Evolutionary conservation across 108 stramenopile genomes (phyloP), one percentile per base, ranked within the genome.

Genomic region (Nitzschia sp.): DNA sequence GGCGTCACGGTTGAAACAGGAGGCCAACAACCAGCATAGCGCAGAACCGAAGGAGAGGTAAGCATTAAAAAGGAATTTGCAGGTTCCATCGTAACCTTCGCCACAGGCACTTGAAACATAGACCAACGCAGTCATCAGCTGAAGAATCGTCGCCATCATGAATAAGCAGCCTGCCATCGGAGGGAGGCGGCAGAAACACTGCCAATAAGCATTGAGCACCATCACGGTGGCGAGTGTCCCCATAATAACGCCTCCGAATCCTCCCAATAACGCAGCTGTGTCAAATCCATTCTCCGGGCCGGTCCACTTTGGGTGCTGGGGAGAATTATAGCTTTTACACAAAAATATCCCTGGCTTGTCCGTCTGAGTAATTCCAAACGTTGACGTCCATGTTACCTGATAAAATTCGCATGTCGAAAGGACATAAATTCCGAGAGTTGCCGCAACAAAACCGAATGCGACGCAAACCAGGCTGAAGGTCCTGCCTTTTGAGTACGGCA

Each of bases 261-360:
- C 46, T 13, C 27, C 29, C 2, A 67, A 19, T 2, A 55, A 8
- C 8, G 66, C 51, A n/a, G 23, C 17, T 11, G 25, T 48, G 24
- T 67, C 66, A 55, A 67, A 29, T 3, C 46, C 46, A 26, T 67
- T 55, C 32, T 3, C 35, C 8, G 66, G 66, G 3, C 66, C 66
- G 54, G 19, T 49, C 4, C 6, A 67, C 15, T 36, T 27, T 42
- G 54, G 54, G 6, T 54, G 15, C 28, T 27, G 19, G 31, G 19
- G 53, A 24, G 27, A 33, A 21, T 27, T 34, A 26, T 18, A 21
- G n/a, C 25, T 25, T 55, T 67, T 67, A 34, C 66, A 67, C 30
- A 55, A 3, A 29, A 49, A 55, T 13, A 67, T 15, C 21, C 66
- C 66, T 35, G 66, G 66, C 2, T 2, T 23, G 11, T 47, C 66